Evolutionary conservation across 2,329 filamentous ascomycete genomes (phyloP), one percentile per base, ranked within the genome.

Genomic region (Pseudogymnoascus sp.): DNA sequence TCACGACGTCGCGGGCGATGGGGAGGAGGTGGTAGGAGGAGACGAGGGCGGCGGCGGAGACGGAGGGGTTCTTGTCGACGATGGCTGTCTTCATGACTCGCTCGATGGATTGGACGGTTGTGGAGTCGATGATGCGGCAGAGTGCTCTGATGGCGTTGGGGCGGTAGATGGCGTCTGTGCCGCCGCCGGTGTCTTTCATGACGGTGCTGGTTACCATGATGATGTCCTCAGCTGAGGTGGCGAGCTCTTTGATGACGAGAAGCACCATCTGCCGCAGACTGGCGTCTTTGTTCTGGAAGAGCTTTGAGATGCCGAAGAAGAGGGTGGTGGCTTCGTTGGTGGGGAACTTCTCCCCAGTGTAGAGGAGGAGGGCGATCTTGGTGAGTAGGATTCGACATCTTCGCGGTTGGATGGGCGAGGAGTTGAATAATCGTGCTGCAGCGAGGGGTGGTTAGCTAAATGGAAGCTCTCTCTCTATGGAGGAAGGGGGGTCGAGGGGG

Each of bases 141-240:
- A 97, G 81, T 39, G 93, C 92, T 69, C 94, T 84, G 73, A 97
- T 97, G 65, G 94, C 93, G 78, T 99, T 99, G 60, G 94, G 91
- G 71, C 94, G 84, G 79, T 92, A 97, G 62, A 97, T 86, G 60
- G 92, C 88, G 73, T 97, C 94, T 71, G 91, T 97, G 71, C 92
- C 90, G 66, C 95, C 92, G 60, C 92, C 92, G 9, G 93, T 97
- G 75, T 99, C 94, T 81, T 99, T 99, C 94, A 97, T 99, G 70
- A 99, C 97, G 69, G 93, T 97, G 77, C 91, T 96, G 15, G 94
- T 99, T 65, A 97, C 94, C 94, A 99, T 97, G 74, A 99, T 99
- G 66, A 97, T 95, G 81, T 99, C 94, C 79, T 97, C 92, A 63
- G 94, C 94, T 24, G 92, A 96, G 75, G 87, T 86, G 68, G 93